Evolutionary conservation across 805 yeast species (phyloP).

Genomic region (Candida adriatica): DNA sequence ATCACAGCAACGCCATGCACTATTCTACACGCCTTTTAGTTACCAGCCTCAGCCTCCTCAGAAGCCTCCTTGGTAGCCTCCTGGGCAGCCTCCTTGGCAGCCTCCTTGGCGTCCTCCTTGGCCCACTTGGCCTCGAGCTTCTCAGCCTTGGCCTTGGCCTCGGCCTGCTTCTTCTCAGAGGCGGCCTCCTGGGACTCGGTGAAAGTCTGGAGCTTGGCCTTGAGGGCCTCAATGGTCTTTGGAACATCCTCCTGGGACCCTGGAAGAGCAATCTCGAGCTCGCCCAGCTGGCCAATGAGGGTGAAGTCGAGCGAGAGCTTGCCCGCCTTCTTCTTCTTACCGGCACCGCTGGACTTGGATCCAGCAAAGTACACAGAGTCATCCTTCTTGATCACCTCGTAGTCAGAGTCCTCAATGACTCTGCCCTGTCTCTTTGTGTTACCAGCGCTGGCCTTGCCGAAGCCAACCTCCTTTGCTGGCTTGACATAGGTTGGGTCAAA

Average conservation of each 20-base stretch:
- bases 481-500: slow-evolving; percentile 77
- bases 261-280: slow-evolving; percentile 75
- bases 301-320: slow-evolving; percentile 49
- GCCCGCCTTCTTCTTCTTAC: slow-evolving; percentile 50
- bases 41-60: slow-evolving; percentile 7
- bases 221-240: slow-evolving; percentile 56
- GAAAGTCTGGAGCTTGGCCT: slow-evolving; percentile 64
- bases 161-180: slow-evolving; percentile 67
- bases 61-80: not conserved
- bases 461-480: slow-evolving; percentile 33
- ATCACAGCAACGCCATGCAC: too few relatives aligned
- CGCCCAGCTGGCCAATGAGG: slow-evolving; percentile 68
- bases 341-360: slow-evolving; percentile 33
- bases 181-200: slow-evolving; percentile 70
- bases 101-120: slow-evolving; percentile 36
- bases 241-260: slow-evolving; percentile 65
- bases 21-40: too few relatives aligned
- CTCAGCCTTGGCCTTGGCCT: slow-evolving; percentile 72
- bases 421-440: slow-evolving; percentile 26
- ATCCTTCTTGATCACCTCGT: slow-evolving; percentile 58
- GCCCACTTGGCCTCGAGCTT: slow-evolving; percentile 51
- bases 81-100: slow-evolving; percentile 10
- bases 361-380: slow-evolving; percentile 52
- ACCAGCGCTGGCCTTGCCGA: slow-evolving; percentile 25
- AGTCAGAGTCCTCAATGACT: slow-evolving; percentile 56